These are phyloP conservation scores for Microbotryum violaceum DNA, from an alignment of 1,284 basidiomycete genomes.

Conservation along the genomic window DNA sequence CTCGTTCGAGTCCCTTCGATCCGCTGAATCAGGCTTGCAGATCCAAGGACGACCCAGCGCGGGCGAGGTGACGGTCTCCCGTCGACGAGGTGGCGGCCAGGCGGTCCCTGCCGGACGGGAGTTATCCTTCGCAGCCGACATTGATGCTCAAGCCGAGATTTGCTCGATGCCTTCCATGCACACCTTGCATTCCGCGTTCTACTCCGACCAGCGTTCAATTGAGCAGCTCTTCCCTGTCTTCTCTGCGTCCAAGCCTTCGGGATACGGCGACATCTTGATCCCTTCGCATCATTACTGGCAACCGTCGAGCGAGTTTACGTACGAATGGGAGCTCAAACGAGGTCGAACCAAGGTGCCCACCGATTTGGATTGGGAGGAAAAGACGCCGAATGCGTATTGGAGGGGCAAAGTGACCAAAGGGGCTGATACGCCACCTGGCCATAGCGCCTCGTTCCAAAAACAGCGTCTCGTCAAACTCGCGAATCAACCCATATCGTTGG, in stretches of 20 bases:
- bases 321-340: slow-evolving; percentile 63
- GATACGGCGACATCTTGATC: slow-evolving; percentile 81
- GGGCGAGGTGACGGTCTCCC: slow-evolving; percentile 29
- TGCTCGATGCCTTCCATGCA: slow-evolving; percentile 74
- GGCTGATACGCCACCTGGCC: slow-evolving; percentile 76
- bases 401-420: slow-evolving; percentile 87
- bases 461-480: slow-evolving; percentile 54
- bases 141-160: slow-evolving; percentile 63
- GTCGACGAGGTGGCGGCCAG: slow-evolving; percentile 42
- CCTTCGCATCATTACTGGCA: slow-evolving; percentile 91
- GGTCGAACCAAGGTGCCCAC: slow-evolving; percentile 32
- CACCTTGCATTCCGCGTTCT: slow-evolving; percentile 83
- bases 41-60: slow-evolving; percentile 29
- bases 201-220: slow-evolving; percentile 86
- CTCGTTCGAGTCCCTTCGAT: slow-evolving; percentile 62
- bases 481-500: slow-evolving; percentile 20
- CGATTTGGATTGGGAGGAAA: slow-evolving; percentile 63
- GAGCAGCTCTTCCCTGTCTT: slow-evolving; percentile 79
- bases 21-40: slow-evolving; percentile 38
- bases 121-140: slow-evolving; percentile 39
- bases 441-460: slow-evolving; percentile 73
- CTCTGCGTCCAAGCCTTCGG: slow-evolving; percentile 73
- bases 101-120: slow-evolving; percentile 56
- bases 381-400: slow-evolving; percentile 68
- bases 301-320: slow-evolving; percentile 71